These are phyloP conservation scores for Candida takata DNA, from an alignment of 805 yeast species.

Conservation along the genomic window DNA sequence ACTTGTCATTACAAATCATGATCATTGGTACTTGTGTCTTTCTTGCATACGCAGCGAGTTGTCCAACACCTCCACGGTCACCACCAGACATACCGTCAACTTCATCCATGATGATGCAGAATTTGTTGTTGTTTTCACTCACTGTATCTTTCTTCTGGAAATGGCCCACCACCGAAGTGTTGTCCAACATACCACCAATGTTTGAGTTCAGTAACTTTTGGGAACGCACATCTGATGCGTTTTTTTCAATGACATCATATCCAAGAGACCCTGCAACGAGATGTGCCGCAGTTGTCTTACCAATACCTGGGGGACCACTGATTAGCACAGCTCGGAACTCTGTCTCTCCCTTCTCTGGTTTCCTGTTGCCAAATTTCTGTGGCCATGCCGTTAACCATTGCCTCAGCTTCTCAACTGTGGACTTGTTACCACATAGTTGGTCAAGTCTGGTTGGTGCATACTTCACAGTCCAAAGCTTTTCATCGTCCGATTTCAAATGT, in stretches of 20 bases:
- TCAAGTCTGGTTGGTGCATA: constrained; percentile 75
- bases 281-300: constrained; percentile 80
- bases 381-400: constrained; percentile 81
- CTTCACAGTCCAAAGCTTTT: constrained; percentile 85
- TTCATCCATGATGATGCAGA: constrained; percentile 94
- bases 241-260: constrained; percentile 67
- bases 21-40: constrained; percentile 87
- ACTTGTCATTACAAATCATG: constrained; percentile 87
- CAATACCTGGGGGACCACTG: constrained; percentile 85
- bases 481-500: constrained; percentile 37
- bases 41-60: constrained; percentile 78
- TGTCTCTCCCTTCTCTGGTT: constrained; percentile 54
- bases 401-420: constrained; percentile 56
- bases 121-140: constrained; percentile 40
- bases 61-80: constrained; percentile 97
- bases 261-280: constrained; percentile 63
- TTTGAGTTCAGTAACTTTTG: constrained; percentile 65
- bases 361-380: constrained; percentile 45
- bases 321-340: constrained; percentile 78
- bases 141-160: constrained; percentile 36
- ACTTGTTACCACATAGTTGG: constrained; percentile 90
- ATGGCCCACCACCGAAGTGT: constrained; percentile 78
- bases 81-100: constrained; percentile 99
- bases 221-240: constrained; percentile 87
- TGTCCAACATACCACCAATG: constrained; percentile 65